A percentile compares a stretch with the other conserved stretches of the same genome.
Conservation (phyloP, 1,139 yeast genomes). For the Sugiyamaella paludigena region DNA sequence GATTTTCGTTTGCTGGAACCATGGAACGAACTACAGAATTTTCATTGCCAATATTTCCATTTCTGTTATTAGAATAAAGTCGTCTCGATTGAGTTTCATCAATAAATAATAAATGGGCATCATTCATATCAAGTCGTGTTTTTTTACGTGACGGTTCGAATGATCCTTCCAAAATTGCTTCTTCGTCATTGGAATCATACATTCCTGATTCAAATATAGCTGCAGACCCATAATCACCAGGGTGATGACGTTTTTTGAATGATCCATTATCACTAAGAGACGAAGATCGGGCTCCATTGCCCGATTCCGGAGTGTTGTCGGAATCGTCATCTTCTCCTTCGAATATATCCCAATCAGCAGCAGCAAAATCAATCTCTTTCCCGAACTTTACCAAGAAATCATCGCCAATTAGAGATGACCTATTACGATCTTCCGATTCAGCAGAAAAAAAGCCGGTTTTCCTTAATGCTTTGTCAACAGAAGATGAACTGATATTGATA, state of each 20-base stretch:
- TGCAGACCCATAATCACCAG: background rate
- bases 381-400: background rate
- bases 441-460: background rate
- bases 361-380: conserved; percentile 13
- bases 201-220: conserved; percentile 17
- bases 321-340: conserved; percentile 5
- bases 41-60: conserved; percentile 2
- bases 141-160: conserved; percentile 42
- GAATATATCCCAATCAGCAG: conserved; percentile 16
- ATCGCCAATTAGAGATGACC: background rate
- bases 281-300: too few relatives aligned
- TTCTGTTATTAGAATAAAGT: background rate
- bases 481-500: conserved; percentile 14
- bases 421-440: background rate
- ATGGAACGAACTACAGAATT: conserved; percentile 5
- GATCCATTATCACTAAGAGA: background rate
- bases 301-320: background rate
- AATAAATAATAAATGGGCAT: conserved; percentile 70
- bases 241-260: too few relatives aligned
- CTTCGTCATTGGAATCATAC: conserved; percentile 61
- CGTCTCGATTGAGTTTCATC: conserved; percentile 38
- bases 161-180: conserved; percentile 74
- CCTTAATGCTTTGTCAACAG: conserved; percentile 3
- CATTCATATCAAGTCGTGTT: conserved; percentile 78
- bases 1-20: conserved; percentile 51